phyloP scores from a whole-genome alignment of 2,329 filamentous ascomycete species.

The Neopestalotiopsis sp. region DNA sequence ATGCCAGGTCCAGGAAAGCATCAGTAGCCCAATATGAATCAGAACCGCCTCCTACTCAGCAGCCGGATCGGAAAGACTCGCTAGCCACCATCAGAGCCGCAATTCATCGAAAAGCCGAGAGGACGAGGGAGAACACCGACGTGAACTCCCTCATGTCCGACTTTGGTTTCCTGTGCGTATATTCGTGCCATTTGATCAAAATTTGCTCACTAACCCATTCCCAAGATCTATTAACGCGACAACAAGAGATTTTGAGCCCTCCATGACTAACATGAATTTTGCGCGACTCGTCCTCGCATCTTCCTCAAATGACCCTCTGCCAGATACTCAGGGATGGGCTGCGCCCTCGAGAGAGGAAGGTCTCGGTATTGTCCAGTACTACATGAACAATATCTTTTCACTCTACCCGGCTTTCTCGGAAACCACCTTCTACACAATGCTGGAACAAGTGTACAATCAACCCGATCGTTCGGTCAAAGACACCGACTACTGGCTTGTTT shows the following conservation, averaged over 20 bases:
- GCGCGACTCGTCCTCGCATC: conserved; percentile 87
- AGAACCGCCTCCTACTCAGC: conserved; percentile 48
- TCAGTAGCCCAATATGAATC: conserved; percentile 70
- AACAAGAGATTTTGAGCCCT: conserved; percentile 89
- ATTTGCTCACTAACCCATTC: conserved; percentile 21
- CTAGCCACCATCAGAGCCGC: conserved; percentile 65
- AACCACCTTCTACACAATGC: conserved; percentile 74
- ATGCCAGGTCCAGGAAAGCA: conserved; percentile 72
- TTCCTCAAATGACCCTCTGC: conserved; percentile 74
- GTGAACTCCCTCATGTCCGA: conserved; percentile 93
- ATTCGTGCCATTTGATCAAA: neutral
- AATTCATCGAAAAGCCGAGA: conserved; percentile 68
- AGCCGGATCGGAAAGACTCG: conserved; percentile 66
- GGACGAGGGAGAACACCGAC: conserved; percentile 76
- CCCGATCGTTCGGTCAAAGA: conserved; percentile 66
- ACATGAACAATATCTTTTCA: conserved; percentile 80
- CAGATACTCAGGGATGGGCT: conserved; percentile 61
- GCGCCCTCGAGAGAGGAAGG: conserved; percentile 76
- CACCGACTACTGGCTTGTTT: conserved; percentile 84
- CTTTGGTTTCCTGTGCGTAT: conserved; percentile 82
- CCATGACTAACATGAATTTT: conserved; percentile 89
- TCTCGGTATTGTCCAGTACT: conserved; percentile 76
- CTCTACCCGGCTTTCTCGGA: conserved; percentile 86
- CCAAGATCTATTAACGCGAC: conserved; percentile 89
- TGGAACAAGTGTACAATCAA: conserved; percentile 82